A percentile compares a stretch with the other conserved stretches of the same genome.
Evolutionary conservation across 495 filamentous ascomycete genomes (phyloP).

Genomic region (Penicillium longicatenatum): DNA sequence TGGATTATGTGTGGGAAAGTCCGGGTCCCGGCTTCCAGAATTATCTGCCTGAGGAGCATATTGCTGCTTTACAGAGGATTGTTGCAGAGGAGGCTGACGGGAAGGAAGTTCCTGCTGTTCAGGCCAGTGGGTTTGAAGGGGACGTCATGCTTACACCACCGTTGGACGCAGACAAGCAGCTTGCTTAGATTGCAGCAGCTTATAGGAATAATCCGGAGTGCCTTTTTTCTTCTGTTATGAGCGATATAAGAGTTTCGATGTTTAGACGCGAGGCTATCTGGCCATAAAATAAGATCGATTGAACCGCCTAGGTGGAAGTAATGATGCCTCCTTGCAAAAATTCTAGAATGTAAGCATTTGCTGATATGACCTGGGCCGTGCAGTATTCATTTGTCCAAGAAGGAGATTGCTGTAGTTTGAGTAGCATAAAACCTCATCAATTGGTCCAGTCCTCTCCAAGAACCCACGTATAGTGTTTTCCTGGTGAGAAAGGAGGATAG

Average conservation of each 20-base stretch:
- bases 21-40: slow-evolving; percentile 65
- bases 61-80: slow-evolving; percentile 21
- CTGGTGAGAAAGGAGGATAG: slow-evolving; percentile 45
- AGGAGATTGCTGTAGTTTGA: no score
- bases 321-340: no score
- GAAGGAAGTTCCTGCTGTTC: neutral
- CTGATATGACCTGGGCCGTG: no score
- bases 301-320: no score
- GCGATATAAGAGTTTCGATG: no score
- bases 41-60: slow-evolving; percentile 37
- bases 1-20: slow-evolving; percentile 74
- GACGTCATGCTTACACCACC: slow-evolving; percentile 35
- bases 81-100: slow-evolving; percentile 8
- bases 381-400: no score
- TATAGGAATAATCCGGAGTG: no score
- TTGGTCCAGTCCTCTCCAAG: slow-evolving; percentile 42
- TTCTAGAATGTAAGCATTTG: no score
- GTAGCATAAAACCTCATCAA: neutral
- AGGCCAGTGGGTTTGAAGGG: slow-evolving; percentile 3
- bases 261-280: no score
- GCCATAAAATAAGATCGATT: no score
- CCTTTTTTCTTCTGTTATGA: no score
- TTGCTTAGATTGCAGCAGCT: slow-evolving; percentile 11
- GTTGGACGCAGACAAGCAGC: slow-evolving; percentile 29
- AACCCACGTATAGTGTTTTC: slow-evolving; percentile 43